phyloP scores from a whole-genome alignment of 2,329 filamentous ascomycete genomes.

The Cladophialophora chaetospira region DNA sequence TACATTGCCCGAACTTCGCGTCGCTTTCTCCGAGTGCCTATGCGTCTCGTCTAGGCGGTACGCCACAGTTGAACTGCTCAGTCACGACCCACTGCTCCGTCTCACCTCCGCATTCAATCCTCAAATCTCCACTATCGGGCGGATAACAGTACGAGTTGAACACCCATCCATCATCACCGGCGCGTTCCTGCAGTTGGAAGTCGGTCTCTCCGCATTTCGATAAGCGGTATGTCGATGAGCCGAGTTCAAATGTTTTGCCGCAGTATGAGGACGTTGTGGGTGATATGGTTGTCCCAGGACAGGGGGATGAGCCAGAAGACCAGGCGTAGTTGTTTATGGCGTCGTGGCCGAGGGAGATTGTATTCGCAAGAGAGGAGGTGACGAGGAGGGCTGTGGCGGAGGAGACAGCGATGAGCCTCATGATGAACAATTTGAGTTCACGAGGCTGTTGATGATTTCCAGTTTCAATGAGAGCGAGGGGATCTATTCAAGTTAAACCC shows the following conservation, averaged over 20 bases:
- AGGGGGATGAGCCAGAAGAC: neutral
- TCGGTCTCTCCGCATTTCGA: neutral
- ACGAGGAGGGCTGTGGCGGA: neutral
- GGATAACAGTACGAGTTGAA: neutral
- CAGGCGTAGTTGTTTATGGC: slow-evolving; percentile 2
- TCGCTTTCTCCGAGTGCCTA: neutral
- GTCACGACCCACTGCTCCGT: slow-evolving; percentile 2
- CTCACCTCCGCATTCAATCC: neutral
- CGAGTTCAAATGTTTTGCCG: neutral
- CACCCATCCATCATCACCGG: neutral
- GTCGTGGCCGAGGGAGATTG: slow-evolving; percentile 4
- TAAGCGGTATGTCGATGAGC: neutral
- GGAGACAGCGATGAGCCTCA: neutral
- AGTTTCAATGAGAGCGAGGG: too few relatives aligned
- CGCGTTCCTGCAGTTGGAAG: slow-evolving; percentile 2
- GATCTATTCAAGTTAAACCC: too few relatives aligned
- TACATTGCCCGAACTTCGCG: too few relatives aligned
- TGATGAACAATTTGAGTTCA: too few relatives aligned
- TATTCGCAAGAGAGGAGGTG: neutral
- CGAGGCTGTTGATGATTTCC: too few relatives aligned
- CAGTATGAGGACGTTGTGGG: neutral
- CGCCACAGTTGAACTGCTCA: slow-evolving; percentile 1
- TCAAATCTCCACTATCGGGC: neutral
- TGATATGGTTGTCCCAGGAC: slow-evolving; percentile 1
- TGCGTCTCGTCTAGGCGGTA: neutral